Conservation (phyloP, 2,329 filamentous ascomycete species). For the Cladophialophora bantiana region DNA sequence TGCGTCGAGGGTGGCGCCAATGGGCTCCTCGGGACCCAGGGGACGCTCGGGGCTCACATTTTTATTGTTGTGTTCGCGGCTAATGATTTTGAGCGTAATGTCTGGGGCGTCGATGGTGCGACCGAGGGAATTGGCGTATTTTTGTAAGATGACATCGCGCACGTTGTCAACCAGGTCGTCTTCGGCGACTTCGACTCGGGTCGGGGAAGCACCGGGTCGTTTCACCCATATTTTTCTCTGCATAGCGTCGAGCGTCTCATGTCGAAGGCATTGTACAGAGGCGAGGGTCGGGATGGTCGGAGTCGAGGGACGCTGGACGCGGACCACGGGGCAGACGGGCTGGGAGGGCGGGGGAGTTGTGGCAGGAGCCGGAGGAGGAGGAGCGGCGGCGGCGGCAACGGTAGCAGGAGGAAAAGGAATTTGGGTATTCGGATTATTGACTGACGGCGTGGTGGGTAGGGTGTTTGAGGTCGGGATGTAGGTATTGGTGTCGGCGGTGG, state of each 20-base stretch:
- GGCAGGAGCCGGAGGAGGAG: too few relatives aligned
- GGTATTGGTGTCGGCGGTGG: constrained; percentile 13
- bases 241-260: constrained; percentile 46
- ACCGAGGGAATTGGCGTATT: constrained; percentile 92
- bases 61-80: constrained; percentile 64
- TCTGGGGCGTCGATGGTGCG: constrained; percentile 90
- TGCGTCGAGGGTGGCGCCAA: constrained; percentile 77
- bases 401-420: neutral
- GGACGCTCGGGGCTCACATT: constrained; percentile 66
- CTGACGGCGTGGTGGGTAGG: constrained; percentile 1
- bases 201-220: constrained; percentile 82
- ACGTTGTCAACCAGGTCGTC: constrained; percentile 95
- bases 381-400: neutral
- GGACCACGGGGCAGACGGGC: constrained; percentile 23
- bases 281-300: constrained; percentile 30
- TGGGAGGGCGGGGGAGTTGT: constrained; percentile 11
- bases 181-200: constrained; percentile 81
- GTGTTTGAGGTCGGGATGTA: constrained; percentile 6
- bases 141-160: constrained; percentile 86
- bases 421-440: neutral
- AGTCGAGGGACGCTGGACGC: constrained; percentile 33
- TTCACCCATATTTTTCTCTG: constrained; percentile 91
- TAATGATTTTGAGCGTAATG: constrained; percentile 76
- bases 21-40: constrained; percentile 84
- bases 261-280: constrained; percentile 24